phyloP scores from a whole-genome alignment of 495 filamentous ascomycete genomes.

The Podospora didyma region DNA sequence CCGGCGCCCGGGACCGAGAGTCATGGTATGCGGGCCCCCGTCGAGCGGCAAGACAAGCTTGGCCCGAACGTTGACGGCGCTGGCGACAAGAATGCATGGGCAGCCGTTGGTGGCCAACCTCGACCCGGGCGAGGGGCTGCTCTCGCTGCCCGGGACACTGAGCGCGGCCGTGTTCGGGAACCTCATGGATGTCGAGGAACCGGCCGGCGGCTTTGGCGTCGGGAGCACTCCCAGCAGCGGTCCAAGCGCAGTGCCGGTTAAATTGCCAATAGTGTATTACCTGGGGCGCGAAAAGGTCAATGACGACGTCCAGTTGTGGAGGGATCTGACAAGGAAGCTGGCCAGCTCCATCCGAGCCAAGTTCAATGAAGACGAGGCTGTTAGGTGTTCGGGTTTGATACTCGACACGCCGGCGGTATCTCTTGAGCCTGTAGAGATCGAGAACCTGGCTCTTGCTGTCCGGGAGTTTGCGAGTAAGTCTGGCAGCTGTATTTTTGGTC shows the following conservation, averaged over 20 bases:
- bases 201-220: slow-evolving; percentile 82
- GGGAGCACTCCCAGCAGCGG: slow-evolving; percentile 82
- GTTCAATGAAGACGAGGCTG: slow-evolving; percentile 70
- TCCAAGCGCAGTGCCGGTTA: slow-evolving; percentile 81
- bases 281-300: slow-evolving; percentile 74
- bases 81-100: slow-evolving; percentile 70
- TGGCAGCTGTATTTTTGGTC: background rate
- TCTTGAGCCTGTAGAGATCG: slow-evolving; percentile 52
- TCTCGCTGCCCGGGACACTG: slow-evolving; percentile 79
- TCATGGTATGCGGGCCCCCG: slow-evolving; percentile 78
- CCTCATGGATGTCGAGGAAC: slow-evolving; percentile 67
- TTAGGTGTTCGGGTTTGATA: slow-evolving; percentile 69
- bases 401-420: slow-evolving; percentile 80
- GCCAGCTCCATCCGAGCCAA: slow-evolving; percentile 75
- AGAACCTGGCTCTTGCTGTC: slow-evolving; percentile 75
- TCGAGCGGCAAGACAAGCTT: slow-evolving; percentile 84
- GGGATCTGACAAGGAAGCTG: slow-evolving; percentile 68
- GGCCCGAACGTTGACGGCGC: slow-evolving; percentile 73
- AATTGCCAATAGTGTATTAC: slow-evolving; percentile 88
- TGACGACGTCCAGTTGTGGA: slow-evolving; percentile 68
- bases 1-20: slow-evolving; percentile 53
- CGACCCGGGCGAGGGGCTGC: slow-evolving; percentile 80
- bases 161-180: slow-evolving; percentile 78
- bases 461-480: slow-evolving; percentile 75
- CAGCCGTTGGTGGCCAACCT: slow-evolving; percentile 83